A percentile compares a stretch with the other conserved stretches of the same genome.
Evolutionary conservation across 176 grass and related monocot genomes (phyloP).

Genomic region (Poa pratensis): DNA sequence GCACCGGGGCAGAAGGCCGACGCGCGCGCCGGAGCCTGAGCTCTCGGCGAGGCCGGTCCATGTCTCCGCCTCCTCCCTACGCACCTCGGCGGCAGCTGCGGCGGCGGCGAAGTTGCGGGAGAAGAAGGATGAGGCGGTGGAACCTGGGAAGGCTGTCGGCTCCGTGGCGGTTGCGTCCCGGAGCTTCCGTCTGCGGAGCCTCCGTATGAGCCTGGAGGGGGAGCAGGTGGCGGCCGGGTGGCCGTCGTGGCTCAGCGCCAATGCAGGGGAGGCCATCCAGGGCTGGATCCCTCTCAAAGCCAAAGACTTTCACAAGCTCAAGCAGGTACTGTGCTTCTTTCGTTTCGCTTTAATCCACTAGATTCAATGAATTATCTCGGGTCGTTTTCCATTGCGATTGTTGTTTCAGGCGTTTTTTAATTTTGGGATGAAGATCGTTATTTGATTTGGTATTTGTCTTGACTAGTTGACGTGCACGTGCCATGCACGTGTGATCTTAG

Average conservation of each 20-base stretch:
- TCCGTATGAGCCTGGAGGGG: constrained; percentile 84
- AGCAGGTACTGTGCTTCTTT: constrained; percentile 73
- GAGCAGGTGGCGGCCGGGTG: constrained; percentile 98
- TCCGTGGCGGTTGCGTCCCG: constrained; percentile 31
- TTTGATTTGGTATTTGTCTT: constrained; percentile 37
- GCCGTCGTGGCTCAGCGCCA: constrained; percentile 88
- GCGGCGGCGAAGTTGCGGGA: constrained; percentile 41
- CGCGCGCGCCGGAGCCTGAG: neutral
- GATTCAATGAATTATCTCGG: constrained; percentile 41
- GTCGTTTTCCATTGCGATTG: constrained; percentile 46
- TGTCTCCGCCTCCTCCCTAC: constrained; percentile 28
- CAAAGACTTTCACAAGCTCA: constrained; percentile 88
- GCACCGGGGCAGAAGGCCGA: constrained; percentile 25
- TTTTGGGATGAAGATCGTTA: constrained; percentile 12
- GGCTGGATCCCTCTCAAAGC: constrained; percentile 93
- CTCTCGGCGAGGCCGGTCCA: neutral
- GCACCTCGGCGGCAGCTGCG: constrained; percentile 37
- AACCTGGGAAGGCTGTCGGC: constrained; percentile 39
- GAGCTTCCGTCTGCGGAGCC: constrained; percentile 71
- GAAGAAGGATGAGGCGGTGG: constrained; percentile 54
- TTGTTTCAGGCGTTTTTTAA: constrained; percentile 30
- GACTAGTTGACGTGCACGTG: no score
- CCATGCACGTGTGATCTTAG: no score
- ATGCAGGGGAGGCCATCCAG: constrained; percentile 91
- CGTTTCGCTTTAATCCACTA: constrained; percentile 21